Percentiles rank a stretch among this genome's conserved stretches.
Conservation (phyloP, 2,329 filamentous ascomycete species). For the Aureobasidium sp. region DNA sequence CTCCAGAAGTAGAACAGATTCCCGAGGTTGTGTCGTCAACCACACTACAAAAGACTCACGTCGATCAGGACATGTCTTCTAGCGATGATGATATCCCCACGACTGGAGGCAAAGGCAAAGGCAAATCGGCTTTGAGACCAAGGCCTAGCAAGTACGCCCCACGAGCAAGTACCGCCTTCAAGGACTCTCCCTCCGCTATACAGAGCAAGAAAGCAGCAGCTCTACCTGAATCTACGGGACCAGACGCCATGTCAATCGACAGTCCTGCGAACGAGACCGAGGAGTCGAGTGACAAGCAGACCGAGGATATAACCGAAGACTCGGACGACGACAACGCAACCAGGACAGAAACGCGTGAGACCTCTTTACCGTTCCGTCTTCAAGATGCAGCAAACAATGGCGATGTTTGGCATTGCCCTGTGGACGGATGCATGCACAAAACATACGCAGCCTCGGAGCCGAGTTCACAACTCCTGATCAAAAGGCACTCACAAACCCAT, state of each 20-base stretch:
- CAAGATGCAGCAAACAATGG: conserved; percentile 5
- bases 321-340: neutral
- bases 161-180: neutral
- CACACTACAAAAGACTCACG: neutral
- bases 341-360: neutral
- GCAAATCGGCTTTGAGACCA: conserved; percentile 26
- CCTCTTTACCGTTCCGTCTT: neutral
- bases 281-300: conserved; percentile 9
- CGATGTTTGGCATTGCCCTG: conserved; percentile 57
- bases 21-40: neutral
- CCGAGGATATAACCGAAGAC: neutral
- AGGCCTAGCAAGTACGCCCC: conserved; percentile 22
- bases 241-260: conserved; percentile 24
- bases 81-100: neutral
- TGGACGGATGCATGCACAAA: conserved; percentile 54
- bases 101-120: conserved; percentile 20
- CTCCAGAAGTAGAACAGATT: neutral
- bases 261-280: conserved; percentile 5
- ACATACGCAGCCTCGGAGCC: conserved; percentile 53
- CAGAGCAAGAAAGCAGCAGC: neutral
- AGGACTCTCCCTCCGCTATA: neutral
- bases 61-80: neutral
- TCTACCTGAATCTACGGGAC: conserved; percentile 22
- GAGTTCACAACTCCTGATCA: conserved; percentile 48
- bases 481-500: conserved; percentile 53